Percentiles rank a stretch among this genome's conserved stretches.
These are phyloP conservation scores for Maudiozyma humilis DNA, from an alignment of 1,139 yeast genomes.

Conservation along the genomic window DNA sequence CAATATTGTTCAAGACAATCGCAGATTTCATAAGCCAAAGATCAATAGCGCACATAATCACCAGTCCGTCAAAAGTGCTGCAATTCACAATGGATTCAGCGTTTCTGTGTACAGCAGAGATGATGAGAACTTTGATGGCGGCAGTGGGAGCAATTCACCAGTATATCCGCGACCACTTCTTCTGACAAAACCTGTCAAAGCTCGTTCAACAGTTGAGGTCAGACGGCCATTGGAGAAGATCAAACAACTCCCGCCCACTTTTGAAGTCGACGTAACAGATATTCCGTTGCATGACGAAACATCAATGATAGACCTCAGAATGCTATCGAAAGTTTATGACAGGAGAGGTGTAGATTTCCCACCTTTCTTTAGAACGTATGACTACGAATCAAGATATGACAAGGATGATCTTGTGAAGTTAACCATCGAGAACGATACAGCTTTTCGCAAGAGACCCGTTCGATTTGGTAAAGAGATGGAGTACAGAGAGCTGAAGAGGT, in stretches of 20 bases:
- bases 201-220: too few relatives aligned
- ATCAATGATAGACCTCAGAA: conserved; percentile 9
- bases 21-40: too few relatives aligned
- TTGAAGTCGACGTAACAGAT: background rate
- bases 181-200: too few relatives aligned
- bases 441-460: conserved; percentile 11
- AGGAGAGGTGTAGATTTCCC: conserved; percentile 14
- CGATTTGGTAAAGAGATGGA: conserved; percentile 23
- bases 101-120: too few relatives aligned
- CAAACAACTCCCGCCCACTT: too few relatives aligned
- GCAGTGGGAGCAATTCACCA: too few relatives aligned
- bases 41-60: too few relatives aligned
- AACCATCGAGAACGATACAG: conserved; percentile 16
- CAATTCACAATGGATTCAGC: too few relatives aligned
- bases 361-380: conserved; percentile 19
- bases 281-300: conserved; percentile 4
- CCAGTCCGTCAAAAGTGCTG: too few relatives aligned
- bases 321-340: conserved; percentile 8
- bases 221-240: background rate
- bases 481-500: conserved; percentile 14
- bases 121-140: too few relatives aligned
- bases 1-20: too few relatives aligned
- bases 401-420: conserved; percentile 17
- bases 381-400: conserved; percentile 22
- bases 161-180: too few relatives aligned